Evolutionary conservation across 2,329 filamentous ascomycete species (phyloP), one percentile per base, ranked within the genome.

Genomic region (Trichoderma atrobrunneum): DNA sequence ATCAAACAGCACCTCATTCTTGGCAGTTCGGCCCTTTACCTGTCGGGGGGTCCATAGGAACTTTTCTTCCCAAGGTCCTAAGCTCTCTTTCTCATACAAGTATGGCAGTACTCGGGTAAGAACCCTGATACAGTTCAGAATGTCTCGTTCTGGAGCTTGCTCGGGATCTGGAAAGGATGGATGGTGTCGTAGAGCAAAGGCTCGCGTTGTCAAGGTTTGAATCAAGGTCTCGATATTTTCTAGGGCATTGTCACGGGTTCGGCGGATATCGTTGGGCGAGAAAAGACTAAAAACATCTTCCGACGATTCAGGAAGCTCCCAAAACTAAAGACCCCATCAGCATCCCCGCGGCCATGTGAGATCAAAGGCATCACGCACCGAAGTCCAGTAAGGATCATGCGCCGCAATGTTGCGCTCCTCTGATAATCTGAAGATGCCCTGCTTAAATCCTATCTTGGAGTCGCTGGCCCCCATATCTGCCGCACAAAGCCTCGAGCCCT

Each of bases 211-310:
- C 72, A 97, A 86, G 65, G 93, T 93, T 56, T 95, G 87, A 75
- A 97, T 89, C 54, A 98, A 87, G 7, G 95, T 97, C 83, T 98
- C 94, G 75, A 98, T 87, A 79, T 98, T 98, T 80, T 93, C 91
- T 74, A 97, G 85, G 62, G 94, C 92, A 77, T 90, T 88, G 81
- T 98, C 95, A 79, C 95, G 90, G 60, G 94, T 95, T 76, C 95
- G 91, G 74, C 95, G 93, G 74, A 98, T 95, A 80, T 97, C 93
- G 72, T 91, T 90, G 7, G 94, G 90, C 48, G 95, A 94, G 83
- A 98, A 98, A 73, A 98, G 89, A 80, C 94, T 97, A 85, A 98
- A 98, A 78, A 99, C 91, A 85, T 99, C 96, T 80, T 98, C 96
- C 67, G 93, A 90, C 16, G 94, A 95, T 82, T 98, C 96, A 74